Evolutionary conservation across 768 basidiomycete genomes (phyloP), one percentile per base, ranked within the genome.

Genomic region (Mycena olivaceomarginata): DNA sequence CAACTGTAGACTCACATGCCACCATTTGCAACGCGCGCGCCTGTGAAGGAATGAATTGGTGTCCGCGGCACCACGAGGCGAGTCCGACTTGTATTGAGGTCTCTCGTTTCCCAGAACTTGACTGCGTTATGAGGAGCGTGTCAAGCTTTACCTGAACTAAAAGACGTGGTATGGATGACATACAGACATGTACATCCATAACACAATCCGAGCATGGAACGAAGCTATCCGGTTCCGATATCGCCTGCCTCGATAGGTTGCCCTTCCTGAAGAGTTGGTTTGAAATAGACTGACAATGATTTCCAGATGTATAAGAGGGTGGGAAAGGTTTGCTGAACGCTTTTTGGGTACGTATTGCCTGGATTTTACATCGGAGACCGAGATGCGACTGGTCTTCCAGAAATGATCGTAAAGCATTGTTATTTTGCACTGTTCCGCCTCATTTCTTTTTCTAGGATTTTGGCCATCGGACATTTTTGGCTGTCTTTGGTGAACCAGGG

Each of bases 321-420:
- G 87, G 15, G 81, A 82, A 10, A 85, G 81, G 69, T 87, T 88
- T 67, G 83, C 86, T 5, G 84, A 85, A 69, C 83, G 84, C 20
- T 88, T 88, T 77, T 88, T 87, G 86, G 86, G 87, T 88, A 67
- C 41, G 85, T 81, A 18, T 15, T 37, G 6, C 69, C 20, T 72
- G 0, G 20, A n/a, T 2, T n/a, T 18, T 46, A 16, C 10, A n/a
- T 4, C 41, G 18, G 16, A 10, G 18, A 3, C 39, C 3, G 4
- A 16, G 20, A 62, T 25, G 16, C 43, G 18, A 68, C 48, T n/a
- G 12, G 10, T 25, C 1, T 9, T 6, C 10, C 59, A 74, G 73
- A 25, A 68, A 74, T 53, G 73, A 74, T 37, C 8, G 73, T 45
- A n/a, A 31, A 5, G 48, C 59, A 10, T 48, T 13, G 16, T 22